Conservation (phyloP, 169 alveolate genomes). For the Plasmodium chabaudi region DNA sequence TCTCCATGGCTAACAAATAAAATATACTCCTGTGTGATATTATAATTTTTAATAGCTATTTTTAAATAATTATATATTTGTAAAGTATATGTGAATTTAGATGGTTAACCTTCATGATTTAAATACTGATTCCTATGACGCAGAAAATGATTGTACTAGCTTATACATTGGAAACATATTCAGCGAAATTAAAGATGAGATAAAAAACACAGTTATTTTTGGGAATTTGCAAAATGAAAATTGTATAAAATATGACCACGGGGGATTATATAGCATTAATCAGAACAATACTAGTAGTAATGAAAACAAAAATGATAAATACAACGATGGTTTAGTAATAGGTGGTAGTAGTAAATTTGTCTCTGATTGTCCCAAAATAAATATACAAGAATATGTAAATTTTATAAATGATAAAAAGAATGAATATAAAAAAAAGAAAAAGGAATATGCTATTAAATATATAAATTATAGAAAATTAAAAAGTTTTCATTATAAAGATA, state of each 20-base stretch:
- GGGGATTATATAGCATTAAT: neutral
- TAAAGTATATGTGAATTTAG: constrained; percentile 8
- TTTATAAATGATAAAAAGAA: constrained; percentile 53
- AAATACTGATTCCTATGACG: constrained; percentile 45
- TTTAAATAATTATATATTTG: constrained; percentile 1
- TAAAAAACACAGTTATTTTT: constrained; percentile 32
- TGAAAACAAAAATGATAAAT: neutral
- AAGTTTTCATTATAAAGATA: constrained; percentile 63
- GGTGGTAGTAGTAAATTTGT: neutral
- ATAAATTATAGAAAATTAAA: constrained; percentile 44
- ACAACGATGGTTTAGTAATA: neutral
- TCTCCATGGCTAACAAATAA: too few species aligned
- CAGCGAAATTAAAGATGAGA: constrained; percentile 72
- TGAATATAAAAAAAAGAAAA: constrained; percentile 67
- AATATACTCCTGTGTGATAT: neutral
- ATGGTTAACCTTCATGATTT: constrained; percentile 48
- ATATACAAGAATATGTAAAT: constrained; percentile 58
- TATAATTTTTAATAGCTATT: neutral
- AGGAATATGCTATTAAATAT: constrained; percentile 68
- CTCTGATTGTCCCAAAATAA: constrained; percentile 1
- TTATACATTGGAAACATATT: constrained; percentile 60
- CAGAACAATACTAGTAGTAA: neutral
- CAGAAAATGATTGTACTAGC: constrained; percentile 25
- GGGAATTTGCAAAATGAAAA: constrained; percentile 1
- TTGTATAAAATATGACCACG: neutral